phyloP scores from a whole-genome alignment of 768 basidiomycete species.

The Mycena filopes region DNA sequence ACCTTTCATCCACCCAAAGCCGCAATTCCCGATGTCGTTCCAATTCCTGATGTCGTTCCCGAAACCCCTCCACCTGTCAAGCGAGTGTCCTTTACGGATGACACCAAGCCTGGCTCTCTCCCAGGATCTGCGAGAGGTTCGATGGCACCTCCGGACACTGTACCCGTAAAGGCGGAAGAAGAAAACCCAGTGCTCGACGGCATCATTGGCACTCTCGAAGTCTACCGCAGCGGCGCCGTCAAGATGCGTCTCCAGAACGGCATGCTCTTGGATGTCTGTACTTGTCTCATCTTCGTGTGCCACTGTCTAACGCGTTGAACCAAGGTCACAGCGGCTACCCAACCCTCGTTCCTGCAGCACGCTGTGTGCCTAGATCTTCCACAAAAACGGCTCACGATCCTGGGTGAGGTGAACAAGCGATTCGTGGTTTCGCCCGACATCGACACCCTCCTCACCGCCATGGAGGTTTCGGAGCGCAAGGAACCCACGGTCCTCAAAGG shows the following conservation, averaged over 20 bases:
- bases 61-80: constrained; percentile 47
- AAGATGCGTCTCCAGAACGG: constrained; percentile 87
- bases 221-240: constrained; percentile 86
- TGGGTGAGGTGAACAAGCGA: constrained; percentile 89
- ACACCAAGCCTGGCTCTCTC: constrained; percentile 61
- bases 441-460: constrained; percentile 73
- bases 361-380: constrained; percentile 76
- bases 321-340: constrained; percentile 84
- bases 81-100: constrained; percentile 73
- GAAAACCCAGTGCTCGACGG: constrained; percentile 69
- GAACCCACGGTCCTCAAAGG: constrained; percentile 43
- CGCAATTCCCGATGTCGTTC: constrained; percentile 44
- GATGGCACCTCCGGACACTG: constrained; percentile 39
- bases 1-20: constrained; percentile 59
- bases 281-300: constrained; percentile 38
- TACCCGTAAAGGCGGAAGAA: constrained; percentile 40
- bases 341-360: constrained; percentile 90
- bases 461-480: constrained; percentile 63
- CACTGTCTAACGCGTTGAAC: constrained; percentile 16
- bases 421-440: constrained; percentile 89
- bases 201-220: constrained; percentile 83
- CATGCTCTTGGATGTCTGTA: constrained; percentile 80
- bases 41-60: constrained; percentile 45
- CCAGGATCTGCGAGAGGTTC: constrained; percentile 39
- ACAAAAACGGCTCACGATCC: constrained; percentile 69